A percentile compares a stretch with the other conserved stretches of the same genome.
phyloP scores from a whole-genome alignment of 805 yeast genomes.

The Candida maris region DNA sequence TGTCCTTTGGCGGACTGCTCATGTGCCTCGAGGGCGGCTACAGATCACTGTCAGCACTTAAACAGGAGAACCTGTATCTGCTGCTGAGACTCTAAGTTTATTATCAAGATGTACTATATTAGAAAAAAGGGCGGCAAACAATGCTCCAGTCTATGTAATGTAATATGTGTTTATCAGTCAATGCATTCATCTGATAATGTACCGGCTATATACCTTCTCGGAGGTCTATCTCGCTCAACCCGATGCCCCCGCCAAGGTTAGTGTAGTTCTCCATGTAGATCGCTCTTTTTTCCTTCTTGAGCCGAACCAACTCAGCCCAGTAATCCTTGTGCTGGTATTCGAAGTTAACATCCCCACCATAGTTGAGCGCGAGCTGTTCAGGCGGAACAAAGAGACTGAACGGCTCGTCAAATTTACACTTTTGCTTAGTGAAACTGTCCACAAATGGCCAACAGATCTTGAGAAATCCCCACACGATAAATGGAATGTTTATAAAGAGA shows the following conservation, averaged over 20 bases:
- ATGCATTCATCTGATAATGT: too few species aligned
- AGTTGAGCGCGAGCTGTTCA: constrained; percentile 74
- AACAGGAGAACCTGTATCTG: constrained; percentile 91
- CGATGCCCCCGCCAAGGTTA: constrained; percentile 67
- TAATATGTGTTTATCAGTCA: too few species aligned
- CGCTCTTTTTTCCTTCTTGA: constrained; percentile 54
- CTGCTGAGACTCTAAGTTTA: constrained; percentile 60
- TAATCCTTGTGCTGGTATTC: constrained; percentile 76
- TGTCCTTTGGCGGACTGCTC: constrained; percentile 92
- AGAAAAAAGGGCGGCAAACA: too few species aligned
- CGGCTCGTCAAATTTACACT: constrained; percentile 88
- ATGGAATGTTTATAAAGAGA: constrained; percentile 87
- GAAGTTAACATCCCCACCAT: constrained; percentile 84
- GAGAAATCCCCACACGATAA: constrained; percentile 88
- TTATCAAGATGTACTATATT: constrained; percentile 10
- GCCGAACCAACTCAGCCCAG: constrained; percentile 69
- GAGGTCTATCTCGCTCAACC: constrained; percentile 78
- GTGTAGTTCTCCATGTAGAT: constrained; percentile 65
- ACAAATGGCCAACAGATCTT: constrained; percentile 94
- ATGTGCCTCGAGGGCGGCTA: constrained; percentile 94
- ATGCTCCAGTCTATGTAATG: too few species aligned
- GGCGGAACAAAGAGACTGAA: constrained; percentile 76
- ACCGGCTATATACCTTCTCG: constrained; percentile 43
- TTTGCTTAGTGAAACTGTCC: constrained; percentile 92
- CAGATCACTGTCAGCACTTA: constrained; percentile 79